Evolutionary conservation across 257 asterid genomes (phyloP).

Genomic region (Ilex asprella): DNA sequence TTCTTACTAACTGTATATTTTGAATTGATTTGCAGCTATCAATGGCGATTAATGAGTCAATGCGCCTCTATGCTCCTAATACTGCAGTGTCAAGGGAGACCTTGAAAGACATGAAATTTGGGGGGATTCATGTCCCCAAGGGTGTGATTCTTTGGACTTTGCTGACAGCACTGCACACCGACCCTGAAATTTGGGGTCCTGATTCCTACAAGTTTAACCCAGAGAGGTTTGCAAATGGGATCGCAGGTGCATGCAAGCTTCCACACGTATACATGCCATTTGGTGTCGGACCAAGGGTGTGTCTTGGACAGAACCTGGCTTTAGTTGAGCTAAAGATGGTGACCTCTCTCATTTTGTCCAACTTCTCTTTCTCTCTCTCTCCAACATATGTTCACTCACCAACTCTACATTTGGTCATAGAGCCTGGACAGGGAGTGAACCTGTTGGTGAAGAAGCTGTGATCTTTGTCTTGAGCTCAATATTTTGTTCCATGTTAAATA

Average conservation of each 20-base stretch:
- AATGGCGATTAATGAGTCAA: conserved; percentile 46
- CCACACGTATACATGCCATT: conserved; percentile 29
- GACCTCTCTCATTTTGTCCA: background rate
- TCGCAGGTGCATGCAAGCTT: conserved; percentile 37
- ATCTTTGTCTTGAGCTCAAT: no score
- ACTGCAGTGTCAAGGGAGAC: conserved; percentile 37
- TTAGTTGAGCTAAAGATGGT: background rate
- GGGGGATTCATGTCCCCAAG: conserved; percentile 27
- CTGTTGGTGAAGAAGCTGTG: no score
- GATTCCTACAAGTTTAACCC: conserved; percentile 43
- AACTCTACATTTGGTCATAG: no score
- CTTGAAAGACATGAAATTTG: conserved; percentile 30
- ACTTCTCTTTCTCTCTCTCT: background rate
- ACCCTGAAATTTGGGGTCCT: conserved; percentile 36
- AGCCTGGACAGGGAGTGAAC: no score
- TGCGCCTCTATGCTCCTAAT: conserved; percentile 40
- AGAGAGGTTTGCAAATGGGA: conserved; percentile 38
- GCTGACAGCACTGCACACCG: conserved; percentile 31
- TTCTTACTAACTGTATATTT: no score
- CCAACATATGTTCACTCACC: background rate
- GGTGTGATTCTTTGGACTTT: conserved; percentile 39
- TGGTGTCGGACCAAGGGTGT: background rate
- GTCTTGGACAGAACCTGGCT: background rate
- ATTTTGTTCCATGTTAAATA: no score
- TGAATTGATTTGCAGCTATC: conserved; percentile 16